phyloP scores from a whole-genome alignment of 2,329 filamentous ascomycete genomes.

The Arthrobotrys pseudoclavata region DNA sequence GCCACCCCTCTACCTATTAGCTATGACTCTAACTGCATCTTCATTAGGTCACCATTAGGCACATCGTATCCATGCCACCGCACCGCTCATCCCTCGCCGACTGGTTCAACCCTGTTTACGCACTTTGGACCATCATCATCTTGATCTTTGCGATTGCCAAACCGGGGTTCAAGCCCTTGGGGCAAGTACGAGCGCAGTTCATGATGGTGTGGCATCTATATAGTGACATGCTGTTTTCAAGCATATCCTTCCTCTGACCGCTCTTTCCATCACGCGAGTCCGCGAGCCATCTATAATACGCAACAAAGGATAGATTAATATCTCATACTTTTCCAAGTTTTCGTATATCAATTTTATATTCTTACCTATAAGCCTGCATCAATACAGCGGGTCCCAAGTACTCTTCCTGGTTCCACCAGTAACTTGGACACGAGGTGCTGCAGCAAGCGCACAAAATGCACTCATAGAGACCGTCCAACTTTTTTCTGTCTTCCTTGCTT shows the following conservation, averaged over 20 bases:
- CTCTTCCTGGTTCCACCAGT: conserved; percentile 99
- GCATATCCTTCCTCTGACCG: conserved; percentile 85
- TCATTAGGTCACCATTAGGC: conserved; percentile 30
- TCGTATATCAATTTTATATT: neutral
- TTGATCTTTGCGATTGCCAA: conserved; percentile 97
- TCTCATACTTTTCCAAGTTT: neutral
- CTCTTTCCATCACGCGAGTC: conserved; percentile 94
- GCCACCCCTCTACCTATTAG: conserved; percentile 28
- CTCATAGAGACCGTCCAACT: conserved; percentile 98
- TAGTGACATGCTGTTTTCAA: conserved; percentile 99
- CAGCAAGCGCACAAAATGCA: conserved; percentile 99
- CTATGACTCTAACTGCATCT: conserved; percentile 20
- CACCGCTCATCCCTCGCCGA: conserved; percentile 4
- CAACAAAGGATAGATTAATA: neutral
- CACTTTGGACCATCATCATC: conserved; percentile 83
- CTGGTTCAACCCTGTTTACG: conserved; percentile 64
- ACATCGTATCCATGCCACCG: conserved; percentile 5
- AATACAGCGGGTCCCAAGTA: conserved; percentile 97
- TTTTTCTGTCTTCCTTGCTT: conserved; percentile 90
- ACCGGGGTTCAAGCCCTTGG: conserved; percentile 97
- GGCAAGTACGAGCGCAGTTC: conserved; percentile 94
- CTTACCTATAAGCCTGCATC: conserved; percentile 87
- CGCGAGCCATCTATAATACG: conserved; percentile 77
- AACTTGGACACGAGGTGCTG: conserved; percentile 98
- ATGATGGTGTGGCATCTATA: conserved; percentile 99